Percentiles rank a stretch among this genome's conserved stretches.
These are phyloP conservation scores for Gastrolobium villosum DNA, from an alignment of 306 rosid species.

Conservation along the genomic window DNA sequence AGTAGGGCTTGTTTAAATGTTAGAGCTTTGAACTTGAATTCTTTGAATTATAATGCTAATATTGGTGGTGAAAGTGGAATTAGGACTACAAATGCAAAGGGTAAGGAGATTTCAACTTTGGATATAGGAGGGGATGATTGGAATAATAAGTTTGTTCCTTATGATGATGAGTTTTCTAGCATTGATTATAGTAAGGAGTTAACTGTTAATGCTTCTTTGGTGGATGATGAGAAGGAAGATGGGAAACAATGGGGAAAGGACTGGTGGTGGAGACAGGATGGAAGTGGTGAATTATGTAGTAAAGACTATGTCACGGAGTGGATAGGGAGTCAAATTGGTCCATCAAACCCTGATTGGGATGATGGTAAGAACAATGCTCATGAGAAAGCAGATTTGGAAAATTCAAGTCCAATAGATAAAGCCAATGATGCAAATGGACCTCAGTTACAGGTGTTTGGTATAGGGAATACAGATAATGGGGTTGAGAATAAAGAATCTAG, in stretches of 20 bases:
- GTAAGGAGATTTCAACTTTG: constrained; percentile 74
- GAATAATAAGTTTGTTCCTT: constrained; percentile 77
- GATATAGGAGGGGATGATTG: constrained; percentile 77
- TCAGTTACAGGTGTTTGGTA: constrained; percentile 53
- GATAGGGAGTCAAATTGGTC: constrained; percentile 97
- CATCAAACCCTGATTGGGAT: constrained; percentile 86
- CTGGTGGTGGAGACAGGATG: constrained; percentile 99
- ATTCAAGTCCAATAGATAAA: constrained; percentile 62
- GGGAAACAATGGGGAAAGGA: constrained; percentile 88
- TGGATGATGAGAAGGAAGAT: constrained; percentile 67
- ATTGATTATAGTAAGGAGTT: constrained; percentile 82
- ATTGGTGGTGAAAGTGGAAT: constrained; percentile 71
- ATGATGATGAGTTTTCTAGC: constrained; percentile 81
- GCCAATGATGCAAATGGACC: constrained; percentile 56
- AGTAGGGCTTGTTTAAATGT: constrained; percentile 63
- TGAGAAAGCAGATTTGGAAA: constrained; percentile 59
- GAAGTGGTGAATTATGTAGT: constrained; percentile 80
- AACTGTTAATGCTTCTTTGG: constrained; percentile 53
- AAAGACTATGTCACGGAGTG: constrained; percentile 96
- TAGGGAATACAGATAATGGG: constrained; percentile 48
- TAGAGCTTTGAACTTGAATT: constrained; percentile 74
- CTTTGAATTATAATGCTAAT: constrained; percentile 71
- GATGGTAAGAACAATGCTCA: constrained; percentile 71
- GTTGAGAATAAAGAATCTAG: constrained; percentile 60
- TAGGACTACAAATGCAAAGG: constrained; percentile 62